Percentiles rank a stretch among this genome's conserved stretches.
Evolutionary conservation across 768 basidiomycete genomes (phyloP).

Genomic region (Termitomyces titanicus): DNA sequence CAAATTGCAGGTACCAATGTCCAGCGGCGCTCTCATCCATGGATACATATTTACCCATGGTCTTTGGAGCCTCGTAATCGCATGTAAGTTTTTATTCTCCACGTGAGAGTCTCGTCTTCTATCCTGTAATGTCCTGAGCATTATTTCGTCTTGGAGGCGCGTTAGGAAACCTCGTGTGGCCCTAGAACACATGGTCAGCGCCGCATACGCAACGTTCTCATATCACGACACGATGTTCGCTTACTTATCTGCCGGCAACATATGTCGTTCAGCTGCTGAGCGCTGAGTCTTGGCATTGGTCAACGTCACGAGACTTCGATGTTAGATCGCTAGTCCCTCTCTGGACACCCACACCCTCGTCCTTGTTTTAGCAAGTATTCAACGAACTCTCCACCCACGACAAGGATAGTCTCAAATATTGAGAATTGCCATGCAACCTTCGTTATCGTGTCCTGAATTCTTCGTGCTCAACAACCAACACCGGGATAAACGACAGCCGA

Average conservation of each 20-base stretch:
- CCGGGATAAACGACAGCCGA: no score
- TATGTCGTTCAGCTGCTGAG: background rate
- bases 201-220: background rate
- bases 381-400: background rate
- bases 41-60: no score
- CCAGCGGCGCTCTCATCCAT: no score
- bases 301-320: background rate
- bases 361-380: background rate
- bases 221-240: no score
- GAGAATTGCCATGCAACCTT: no score
- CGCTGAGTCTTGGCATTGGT: background rate
- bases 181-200: background rate
- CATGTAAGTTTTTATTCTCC: background rate
- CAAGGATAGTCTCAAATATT: background rate
- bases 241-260: no score
- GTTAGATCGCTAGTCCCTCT: background rate
- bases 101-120: background rate
- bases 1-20: background rate
- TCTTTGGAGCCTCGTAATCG: background rate
- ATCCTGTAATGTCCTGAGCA: background rate
- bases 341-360: no score
- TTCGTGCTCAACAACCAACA: background rate
- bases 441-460: background rate
- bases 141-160: background rate
- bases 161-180: background rate